Evolutionary conservation across 2,329 filamentous ascomycete species (phyloP), one percentile per base, ranked within the genome.

Genomic region (Daldinia eschscholtzii): DNA sequence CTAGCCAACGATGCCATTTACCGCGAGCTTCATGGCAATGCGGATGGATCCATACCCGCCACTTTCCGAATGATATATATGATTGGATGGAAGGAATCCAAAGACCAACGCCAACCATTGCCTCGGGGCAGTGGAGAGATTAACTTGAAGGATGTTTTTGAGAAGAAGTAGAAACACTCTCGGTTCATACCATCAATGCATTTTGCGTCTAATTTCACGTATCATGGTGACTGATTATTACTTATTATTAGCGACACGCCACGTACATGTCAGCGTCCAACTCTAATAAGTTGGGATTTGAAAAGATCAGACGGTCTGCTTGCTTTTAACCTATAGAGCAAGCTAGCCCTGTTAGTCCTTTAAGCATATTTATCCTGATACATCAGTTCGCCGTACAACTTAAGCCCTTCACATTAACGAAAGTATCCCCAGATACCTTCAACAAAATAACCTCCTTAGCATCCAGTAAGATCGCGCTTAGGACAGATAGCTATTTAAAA

Each of bases 61-160:
- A 99, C 96, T 0, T 99, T 98, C 78, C 88, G 96, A 73, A 87
- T 97, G 74, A 98, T 99, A 69, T 97, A 96, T 80, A 98, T 98
- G 94, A 99, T 99, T 80, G 96, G 96, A 0, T 99, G 96, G 96
- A 97, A 95, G 78, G 92, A 94, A 73, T 91, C 92, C 1, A 86
- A 87, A 33, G 88, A 90, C 60, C 94, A 98, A 81, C 85, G 91
- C 1, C 85, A 95, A 80, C 94, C 96, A 4, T 82, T 98, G 65
- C 82, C 91, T 72, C 88, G 96, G 73, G 96, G 96, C 0, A 97
- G 91, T 71, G 96, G 93, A 9, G 86, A 97, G 77, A 83, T 97
- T 46, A 97, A 92, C 80, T 86, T 99, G 70, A 97, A 96, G 80
- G 94, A 98, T 79, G 84, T 97, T 18, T 75, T 89, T 46, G 84